These are phyloP conservation scores for Volvox africanus DNA, from an alignment of 139 green algal species.

Conservation along the genomic window DNA sequence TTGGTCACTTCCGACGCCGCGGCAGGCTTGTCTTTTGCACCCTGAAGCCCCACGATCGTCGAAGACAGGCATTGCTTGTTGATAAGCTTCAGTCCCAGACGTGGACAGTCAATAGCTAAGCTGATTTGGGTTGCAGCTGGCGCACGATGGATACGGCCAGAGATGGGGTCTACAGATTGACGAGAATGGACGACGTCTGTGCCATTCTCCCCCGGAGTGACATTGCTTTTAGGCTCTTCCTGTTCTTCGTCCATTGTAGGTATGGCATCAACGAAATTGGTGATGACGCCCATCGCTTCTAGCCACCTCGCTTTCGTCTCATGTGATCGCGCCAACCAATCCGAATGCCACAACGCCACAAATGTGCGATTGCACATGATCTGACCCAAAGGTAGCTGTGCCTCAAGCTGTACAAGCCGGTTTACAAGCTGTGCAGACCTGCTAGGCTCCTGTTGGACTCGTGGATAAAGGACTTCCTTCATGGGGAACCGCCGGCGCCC, in stretches of 20 bases:
- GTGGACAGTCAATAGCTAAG: conserved; percentile 40
- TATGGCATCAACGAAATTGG: conserved; percentile 58
- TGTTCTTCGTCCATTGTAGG: conserved; percentile 47
- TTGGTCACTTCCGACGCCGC: not conserved
- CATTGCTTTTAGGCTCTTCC: not conserved
- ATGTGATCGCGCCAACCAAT: not conserved
- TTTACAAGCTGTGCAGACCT: not conserved
- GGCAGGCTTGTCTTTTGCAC: not conserved
- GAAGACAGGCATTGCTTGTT: not conserved
- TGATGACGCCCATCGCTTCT: conserved; percentile 46
- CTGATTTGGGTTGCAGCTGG: not conserved
- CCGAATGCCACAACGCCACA: conserved; percentile 59
- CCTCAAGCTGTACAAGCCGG: conserved; percentile 43
- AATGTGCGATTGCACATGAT: conserved; percentile 54
- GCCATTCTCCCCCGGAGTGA: not conserved
- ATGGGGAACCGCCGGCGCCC: not conserved
- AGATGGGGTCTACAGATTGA: too few species aligned
- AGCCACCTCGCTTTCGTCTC: conserved; percentile 17
- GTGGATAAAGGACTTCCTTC: not conserved
- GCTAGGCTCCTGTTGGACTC: not conserved
- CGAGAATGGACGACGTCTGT: not conserved
- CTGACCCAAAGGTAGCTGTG: conserved; percentile 55
- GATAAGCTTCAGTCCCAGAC: conserved; percentile 39
- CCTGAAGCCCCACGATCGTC: not conserved
- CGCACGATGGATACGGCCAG: not conserved